Conservation (phyloP, 2,329 filamentous ascomycete species). For the Fusarium denticulatum region DNA sequence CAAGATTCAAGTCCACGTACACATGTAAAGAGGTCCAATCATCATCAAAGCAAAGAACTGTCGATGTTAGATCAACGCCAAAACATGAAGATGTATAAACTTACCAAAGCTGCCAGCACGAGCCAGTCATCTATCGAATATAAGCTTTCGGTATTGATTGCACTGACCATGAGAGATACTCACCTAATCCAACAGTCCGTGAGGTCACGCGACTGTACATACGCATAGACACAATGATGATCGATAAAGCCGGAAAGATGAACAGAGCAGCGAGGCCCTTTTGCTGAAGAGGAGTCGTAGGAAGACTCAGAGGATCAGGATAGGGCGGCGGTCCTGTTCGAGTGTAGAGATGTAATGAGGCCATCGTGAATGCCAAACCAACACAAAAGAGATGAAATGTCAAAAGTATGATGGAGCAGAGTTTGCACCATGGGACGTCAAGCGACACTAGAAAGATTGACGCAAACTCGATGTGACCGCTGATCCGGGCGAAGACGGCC, state of each 20-base stretch:
- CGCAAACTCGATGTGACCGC: slow-evolving; percentile 6
- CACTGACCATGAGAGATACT: neutral
- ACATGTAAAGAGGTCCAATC: slow-evolving; percentile 31
- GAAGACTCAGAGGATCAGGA: slow-evolving; percentile 43
- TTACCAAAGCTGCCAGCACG: slow-evolving; percentile 21
- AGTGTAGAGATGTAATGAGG: slow-evolving; percentile 3
- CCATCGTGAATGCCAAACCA: neutral
- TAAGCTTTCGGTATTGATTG: neutral
- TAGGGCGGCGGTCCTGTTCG: slow-evolving; percentile 33
- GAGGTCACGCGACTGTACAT: slow-evolving; percentile 44
- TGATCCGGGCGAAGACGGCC: neutral
- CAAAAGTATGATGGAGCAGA: neutral
- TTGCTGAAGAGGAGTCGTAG: slow-evolving; percentile 47
- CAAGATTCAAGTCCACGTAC: neutral
- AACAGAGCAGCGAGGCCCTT: slow-evolving; percentile 46
- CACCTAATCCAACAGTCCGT: slow-evolving; percentile 42
- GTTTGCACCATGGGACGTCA: neutral
- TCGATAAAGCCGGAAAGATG: slow-evolving; percentile 46
- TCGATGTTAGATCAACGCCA: neutral
- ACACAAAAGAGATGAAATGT: neutral
- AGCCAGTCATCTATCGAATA: slow-evolving; percentile 23
- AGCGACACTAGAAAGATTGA: neutral
- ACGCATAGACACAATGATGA: slow-evolving; percentile 41
- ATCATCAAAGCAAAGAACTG: slow-evolving; percentile 32
- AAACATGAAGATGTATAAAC: accelerated